Evolutionary conservation across 208 protist genomes (phyloP), one percentile per base, ranked within the genome.

Genomic region (Endotrypanum monterogeii): DNA sequence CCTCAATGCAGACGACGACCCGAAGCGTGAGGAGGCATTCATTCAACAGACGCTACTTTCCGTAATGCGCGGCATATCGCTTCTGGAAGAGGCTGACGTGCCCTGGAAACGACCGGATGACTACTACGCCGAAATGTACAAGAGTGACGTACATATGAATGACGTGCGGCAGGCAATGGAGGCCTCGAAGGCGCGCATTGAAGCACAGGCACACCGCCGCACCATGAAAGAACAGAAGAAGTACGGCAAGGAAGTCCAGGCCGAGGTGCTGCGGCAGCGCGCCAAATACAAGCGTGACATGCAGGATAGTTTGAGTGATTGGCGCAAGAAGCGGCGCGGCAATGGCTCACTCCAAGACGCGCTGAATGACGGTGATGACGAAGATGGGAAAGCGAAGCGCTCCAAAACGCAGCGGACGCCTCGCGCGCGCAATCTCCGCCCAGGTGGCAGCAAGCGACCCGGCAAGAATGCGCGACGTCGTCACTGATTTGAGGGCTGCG

Each of bases 41-140:
- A 94, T 96, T 39, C 91, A 98, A 73, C 95, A 98, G 76, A 90
- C 95, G 37, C 79, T 98, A 14, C 84, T 93, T 39, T 95, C 92
- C 44, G 94, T 95, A 8, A 61, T 81, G 37, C 87, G 83, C 39
- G 95, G 91, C 35, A 72, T 96, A 16, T 74, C 89, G 30, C 71
- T 96, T 61, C 77, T 98, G 67, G 91, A 97, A 73, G 72, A 83
- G 54, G 82, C 91, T 9, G 77, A 83, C 6, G 89, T 99, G 56
- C 86, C 93, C 52, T 96, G 93, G 74, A 80, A 88, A 73, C 90
- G 98, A 46, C 97, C 97, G 30, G 79, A 79, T 51, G 98, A 99
- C 84, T 99, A 98, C 84, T 99, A 98, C 84, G 97, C 97, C 9
- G 98, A 99, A 80, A 99, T 99, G 97, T 92, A 95, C 77, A 99